Conservation (phyloP, 495 filamentous ascomycete species). For the Penicillium silybi region DNA sequence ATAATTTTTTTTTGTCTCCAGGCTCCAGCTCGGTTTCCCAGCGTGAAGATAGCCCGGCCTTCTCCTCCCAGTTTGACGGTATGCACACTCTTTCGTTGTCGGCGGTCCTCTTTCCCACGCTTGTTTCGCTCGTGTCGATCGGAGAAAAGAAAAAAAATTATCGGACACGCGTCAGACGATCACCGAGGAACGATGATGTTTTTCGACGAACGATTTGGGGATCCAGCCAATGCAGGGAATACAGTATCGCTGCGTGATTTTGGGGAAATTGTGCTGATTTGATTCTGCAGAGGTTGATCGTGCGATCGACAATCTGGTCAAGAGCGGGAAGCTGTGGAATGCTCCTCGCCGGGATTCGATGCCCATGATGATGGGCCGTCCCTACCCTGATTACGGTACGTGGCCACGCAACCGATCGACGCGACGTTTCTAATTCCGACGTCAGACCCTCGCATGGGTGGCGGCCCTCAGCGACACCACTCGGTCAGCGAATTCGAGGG, state of each 20-base stretch:
- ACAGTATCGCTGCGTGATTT: background rate
- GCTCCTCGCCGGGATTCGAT: constrained; percentile 82
- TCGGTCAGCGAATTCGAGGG: constrained; percentile 85
- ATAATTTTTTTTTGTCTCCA: constrained; percentile 31
- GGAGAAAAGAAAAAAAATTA: background rate
- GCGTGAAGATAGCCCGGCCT: constrained; percentile 74
- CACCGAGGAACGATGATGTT: background rate
- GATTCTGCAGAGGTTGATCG: constrained; percentile 81
- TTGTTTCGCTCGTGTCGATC: background rate
- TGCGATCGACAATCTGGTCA: constrained; percentile 89
- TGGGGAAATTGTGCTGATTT: background rate
- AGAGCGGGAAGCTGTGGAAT: constrained; percentile 90
- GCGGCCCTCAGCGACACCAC: constrained; percentile 63
- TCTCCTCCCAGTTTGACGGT: constrained; percentile 91
- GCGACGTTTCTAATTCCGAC: constrained; percentile 12
- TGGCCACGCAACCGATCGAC: constrained; percentile 12
- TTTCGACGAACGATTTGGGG: background rate
- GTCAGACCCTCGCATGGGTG: constrained; percentile 49
- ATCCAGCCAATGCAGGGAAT: background rate
- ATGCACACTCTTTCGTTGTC: constrained; percentile 27
- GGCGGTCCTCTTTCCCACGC: background rate
- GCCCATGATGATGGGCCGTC: constrained; percentile 63
- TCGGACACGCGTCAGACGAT: background rate
- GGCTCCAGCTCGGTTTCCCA: constrained; percentile 75
- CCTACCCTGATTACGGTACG: constrained; percentile 57